phyloP scores from a whole-genome alignment of 1,139 yeast genomes.

The Arxiozyma bovina region DNA sequence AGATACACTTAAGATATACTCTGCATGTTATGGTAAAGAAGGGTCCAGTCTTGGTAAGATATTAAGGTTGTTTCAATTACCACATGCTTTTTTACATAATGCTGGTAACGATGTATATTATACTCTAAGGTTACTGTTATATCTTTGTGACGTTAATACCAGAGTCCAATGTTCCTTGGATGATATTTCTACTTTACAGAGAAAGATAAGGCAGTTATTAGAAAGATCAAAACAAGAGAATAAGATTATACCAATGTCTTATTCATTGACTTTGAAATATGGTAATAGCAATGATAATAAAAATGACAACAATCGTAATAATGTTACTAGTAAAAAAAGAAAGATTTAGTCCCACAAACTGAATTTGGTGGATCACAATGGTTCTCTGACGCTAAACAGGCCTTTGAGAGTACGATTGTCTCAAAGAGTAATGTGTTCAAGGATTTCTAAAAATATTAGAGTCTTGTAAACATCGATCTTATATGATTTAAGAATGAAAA shows the following conservation, averaged over 20 bases:
- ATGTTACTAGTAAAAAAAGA: constrained; percentile 6
- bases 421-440: constrained; percentile 2
- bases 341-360: constrained; percentile 25
- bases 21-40: constrained; percentile 35
- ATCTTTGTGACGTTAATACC: constrained; percentile 46
- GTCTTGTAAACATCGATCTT: too few relatives aligned
- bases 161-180: constrained; percentile 33
- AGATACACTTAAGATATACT: constrained; percentile 50
- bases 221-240: constrained; percentile 23
- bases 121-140: constrained; percentile 47
- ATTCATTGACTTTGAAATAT: constrained; percentile 18
- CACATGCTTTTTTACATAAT: constrained; percentile 60
- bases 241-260: constrained; percentile 28
- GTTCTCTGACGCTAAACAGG: constrained; percentile 16
- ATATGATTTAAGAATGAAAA: not conserved
- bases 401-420: constrained; percentile 9
- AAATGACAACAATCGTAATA: not conserved
- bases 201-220: constrained; percentile 17
- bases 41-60: constrained; percentile 46
- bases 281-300: not conserved
- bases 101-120: constrained; percentile 81
- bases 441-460: not conserved
- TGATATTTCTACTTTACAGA: constrained; percentile 18
- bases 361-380: constrained; percentile 28
- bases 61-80: constrained; percentile 44